These are phyloP conservation scores for Talaromyces piceae DNA, from an alignment of 2,329 filamentous ascomycete genomes.

Conservation along the genomic window DNA sequence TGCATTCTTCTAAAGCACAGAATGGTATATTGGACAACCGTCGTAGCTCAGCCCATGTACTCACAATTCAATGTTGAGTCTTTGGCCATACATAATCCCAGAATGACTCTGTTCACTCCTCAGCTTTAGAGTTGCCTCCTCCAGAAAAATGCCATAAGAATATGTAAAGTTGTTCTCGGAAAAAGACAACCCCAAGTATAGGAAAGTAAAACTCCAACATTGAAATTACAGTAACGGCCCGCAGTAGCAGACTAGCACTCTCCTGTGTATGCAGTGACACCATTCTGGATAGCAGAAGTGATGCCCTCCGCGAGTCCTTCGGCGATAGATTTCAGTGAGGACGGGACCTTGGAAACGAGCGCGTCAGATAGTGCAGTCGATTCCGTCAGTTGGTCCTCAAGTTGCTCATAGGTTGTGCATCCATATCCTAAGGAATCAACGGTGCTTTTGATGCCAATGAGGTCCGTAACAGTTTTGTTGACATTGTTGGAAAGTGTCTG, in stretches of 20 bases:
- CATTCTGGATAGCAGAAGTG: constrained; percentile 23
- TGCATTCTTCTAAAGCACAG: too few relatives aligned
- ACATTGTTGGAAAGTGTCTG: background rate
- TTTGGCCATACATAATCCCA: too few relatives aligned
- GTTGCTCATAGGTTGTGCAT: constrained; percentile 9
- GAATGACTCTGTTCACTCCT: too few relatives aligned
- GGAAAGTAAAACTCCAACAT: too few relatives aligned
- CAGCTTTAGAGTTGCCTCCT: too few relatives aligned
- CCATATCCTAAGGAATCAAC: background rate
- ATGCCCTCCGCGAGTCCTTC: constrained; percentile 21
- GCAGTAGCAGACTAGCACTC: constrained; percentile 14
- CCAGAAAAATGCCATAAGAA: too few relatives aligned
- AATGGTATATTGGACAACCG: too few relatives aligned
- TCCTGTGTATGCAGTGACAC: constrained; percentile 22
- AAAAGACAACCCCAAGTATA: too few relatives aligned
- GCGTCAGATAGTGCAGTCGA: constrained; percentile 11
- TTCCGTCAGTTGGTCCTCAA: constrained; percentile 21
- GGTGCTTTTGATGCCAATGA: background rate
- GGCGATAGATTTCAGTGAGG: background rate
- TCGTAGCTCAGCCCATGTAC: too few relatives aligned
- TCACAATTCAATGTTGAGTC: too few relatives aligned
- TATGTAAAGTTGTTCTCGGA: too few relatives aligned
- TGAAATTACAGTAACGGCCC: too few relatives aligned
- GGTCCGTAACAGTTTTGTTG: constrained; percentile 4
- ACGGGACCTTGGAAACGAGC: constrained; percentile 1